Evolutionary conservation across 129 eudicot genomes (phyloP).

Genomic region (Flaveria brownii): DNA sequence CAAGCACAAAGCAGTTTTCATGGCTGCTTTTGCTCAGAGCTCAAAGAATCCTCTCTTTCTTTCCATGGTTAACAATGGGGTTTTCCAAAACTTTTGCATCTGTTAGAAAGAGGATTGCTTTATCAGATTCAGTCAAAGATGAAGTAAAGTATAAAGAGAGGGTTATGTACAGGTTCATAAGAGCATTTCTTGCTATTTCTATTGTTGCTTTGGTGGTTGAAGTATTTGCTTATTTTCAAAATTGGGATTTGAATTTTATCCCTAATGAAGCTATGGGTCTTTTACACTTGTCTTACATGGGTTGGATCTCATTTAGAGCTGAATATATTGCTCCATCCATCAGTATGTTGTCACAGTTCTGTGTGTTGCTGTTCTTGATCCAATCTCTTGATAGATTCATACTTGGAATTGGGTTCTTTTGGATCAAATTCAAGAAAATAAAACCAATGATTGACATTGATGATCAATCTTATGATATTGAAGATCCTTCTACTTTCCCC

Average conservation of each 20-base stretch:
- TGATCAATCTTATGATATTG: slow-evolving; percentile 53
- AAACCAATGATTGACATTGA: slow-evolving; percentile 51
- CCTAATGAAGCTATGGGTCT: slow-evolving; percentile 62
- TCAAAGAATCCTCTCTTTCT: slow-evolving; percentile 53
- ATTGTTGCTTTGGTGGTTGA: slow-evolving; percentile 63
- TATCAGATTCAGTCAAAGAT: slow-evolving; percentile 58
- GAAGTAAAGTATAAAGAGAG: slow-evolving; percentile 64
- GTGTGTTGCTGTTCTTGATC: slow-evolving; percentile 78
- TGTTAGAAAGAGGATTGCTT: slow-evolving; percentile 58
- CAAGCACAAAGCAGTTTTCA: slow-evolving; percentile 71
- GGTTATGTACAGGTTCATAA: slow-evolving; percentile 66
- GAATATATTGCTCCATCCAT: slow-evolving; percentile 73
- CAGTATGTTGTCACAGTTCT: slow-evolving; percentile 52
- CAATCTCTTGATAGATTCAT: slow-evolving; percentile 79
- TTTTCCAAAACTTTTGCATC: slow-evolving; percentile 36
- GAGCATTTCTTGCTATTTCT: slow-evolving; percentile 63
- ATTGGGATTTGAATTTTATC: slow-evolving; percentile 69
- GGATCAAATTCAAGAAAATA: slow-evolving; percentile 70
- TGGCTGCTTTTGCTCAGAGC: slow-evolving; percentile 69
- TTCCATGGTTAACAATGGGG: slow-evolving; percentile 67
- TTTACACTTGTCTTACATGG: slow-evolving; percentile 55
- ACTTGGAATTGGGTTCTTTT: slow-evolving; percentile 79
- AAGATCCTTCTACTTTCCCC: slow-evolving; percentile 61
- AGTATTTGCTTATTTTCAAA: slow-evolving; percentile 65
- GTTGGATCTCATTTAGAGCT: slow-evolving; percentile 73